These are phyloP conservation scores for Sugiyamaella xylanicola DNA, from an alignment of 1,139 yeast species.

Conservation along the genomic window DNA sequence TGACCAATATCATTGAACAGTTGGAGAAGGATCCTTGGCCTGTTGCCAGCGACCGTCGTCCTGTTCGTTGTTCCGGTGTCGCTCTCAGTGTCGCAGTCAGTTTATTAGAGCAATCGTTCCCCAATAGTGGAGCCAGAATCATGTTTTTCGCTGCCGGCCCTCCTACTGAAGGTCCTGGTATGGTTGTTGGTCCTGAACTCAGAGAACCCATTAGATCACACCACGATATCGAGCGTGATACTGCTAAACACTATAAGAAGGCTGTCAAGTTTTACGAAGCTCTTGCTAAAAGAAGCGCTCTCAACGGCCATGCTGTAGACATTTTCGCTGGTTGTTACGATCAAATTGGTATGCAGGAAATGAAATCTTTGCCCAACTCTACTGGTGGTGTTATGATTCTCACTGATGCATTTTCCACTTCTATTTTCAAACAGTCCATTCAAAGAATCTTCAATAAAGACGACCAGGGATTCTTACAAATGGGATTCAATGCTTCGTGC, in stretches of 20 bases:
- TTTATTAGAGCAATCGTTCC: conserved; percentile 80
- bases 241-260: conserved; percentile 89
- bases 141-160: conserved; percentile 95
- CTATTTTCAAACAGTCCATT: conserved; percentile 93
- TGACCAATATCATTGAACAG: conserved; percentile 77
- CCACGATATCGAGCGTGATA: conserved; percentile 87
- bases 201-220: conserved; percentile 97
- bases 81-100: conserved; percentile 86
- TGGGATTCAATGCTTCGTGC: conserved; percentile 70
- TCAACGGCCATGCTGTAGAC: conserved; percentile 86
- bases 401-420: conserved; percentile 94
- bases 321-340: conserved; percentile 97
- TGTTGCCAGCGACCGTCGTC: conserved; percentile 82
- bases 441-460: conserved; percentile 85
- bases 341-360: conserved; percentile 96
- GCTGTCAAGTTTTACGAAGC: conserved; percentile 84
- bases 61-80: conserved; percentile 90
- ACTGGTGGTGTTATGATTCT: conserved; percentile 94
- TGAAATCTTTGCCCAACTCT: conserved; percentile 83
- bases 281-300: conserved; percentile 70
- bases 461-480: conserved; percentile 72
- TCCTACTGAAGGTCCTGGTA: conserved; percentile 92
- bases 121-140: conserved; percentile 87
- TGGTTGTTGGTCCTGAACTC: conserved; percentile 87
- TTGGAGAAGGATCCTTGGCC: conserved; percentile 91